A percentile compares a stretch with the other conserved stretches of the same genome.
Conservation (phyloP, 805 yeast genomes). For the Pichia kluyveri region DNA sequence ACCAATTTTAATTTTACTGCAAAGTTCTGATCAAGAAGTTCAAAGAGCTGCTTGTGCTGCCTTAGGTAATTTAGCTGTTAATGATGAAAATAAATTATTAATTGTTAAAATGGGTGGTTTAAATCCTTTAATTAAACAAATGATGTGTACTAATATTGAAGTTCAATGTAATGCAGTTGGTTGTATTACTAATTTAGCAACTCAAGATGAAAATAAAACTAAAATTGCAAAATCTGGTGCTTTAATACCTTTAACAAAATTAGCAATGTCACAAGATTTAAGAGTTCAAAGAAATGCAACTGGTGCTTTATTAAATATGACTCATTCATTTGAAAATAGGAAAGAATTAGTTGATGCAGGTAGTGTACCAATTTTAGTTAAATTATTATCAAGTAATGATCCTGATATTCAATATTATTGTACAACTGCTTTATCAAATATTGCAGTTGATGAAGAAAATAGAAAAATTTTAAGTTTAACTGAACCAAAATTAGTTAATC, state of each 20-base stretch:
- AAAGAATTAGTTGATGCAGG: conserved; percentile 96
- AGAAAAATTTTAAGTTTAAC: conserved; percentile 82
- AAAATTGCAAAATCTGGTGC: conserved; percentile 97
- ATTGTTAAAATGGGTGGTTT: conserved; percentile 98
- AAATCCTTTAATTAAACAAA: conserved; percentile 92
- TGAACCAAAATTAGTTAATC: conserved; percentile 85
- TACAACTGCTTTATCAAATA: conserved; percentile 92
- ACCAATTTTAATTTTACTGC: conserved; percentile 82
- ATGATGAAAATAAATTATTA: conserved; percentile 84
- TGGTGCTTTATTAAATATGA: conserved; percentile 96
- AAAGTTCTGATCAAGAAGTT: conserved; percentile 84
- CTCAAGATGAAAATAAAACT: conserved; percentile 94
- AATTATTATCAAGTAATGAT: conserved; percentile 75
- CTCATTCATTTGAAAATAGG: conserved; percentile 94
- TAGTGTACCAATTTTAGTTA: conserved; percentile 92
- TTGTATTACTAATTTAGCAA: conserved; percentile 94
- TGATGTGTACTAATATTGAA: conserved; percentile 95
- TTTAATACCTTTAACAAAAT: conserved; percentile 82
- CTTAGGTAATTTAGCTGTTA: conserved; percentile 94
- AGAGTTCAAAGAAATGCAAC: conserved; percentile 98
- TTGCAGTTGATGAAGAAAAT: conserved; percentile 92
- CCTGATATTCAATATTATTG: conserved; percentile 98
- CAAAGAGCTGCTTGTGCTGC: conserved; percentile 99
- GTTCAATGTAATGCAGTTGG: conserved; percentile 99
- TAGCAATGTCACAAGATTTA: conserved; percentile 89